Base-by-base conservation (phyloP, 2,329 filamentous ascomycete genomes). In the Trichoderma harzianum region DNA sequence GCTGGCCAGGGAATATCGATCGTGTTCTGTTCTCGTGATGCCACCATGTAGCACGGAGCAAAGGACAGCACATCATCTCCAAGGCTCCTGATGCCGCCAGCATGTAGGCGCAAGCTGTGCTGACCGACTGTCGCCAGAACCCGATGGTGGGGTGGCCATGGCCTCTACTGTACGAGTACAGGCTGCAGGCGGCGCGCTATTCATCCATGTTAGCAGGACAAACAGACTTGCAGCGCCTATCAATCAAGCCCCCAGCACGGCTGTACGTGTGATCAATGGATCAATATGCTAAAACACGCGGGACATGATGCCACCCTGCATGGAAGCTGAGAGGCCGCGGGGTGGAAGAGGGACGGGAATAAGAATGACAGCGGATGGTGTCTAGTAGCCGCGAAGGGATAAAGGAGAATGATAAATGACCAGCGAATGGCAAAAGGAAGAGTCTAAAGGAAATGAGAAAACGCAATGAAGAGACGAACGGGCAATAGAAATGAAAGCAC, bases 51-150 rank as follows among this genome's bases (percentile, higher is more conserved):
- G 58, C 47, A 70, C 58, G 58, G 43, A 39, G 60, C 43, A 64
- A 30, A 63, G 60, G 68, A 63, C 68, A 70, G 58, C 68, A 47
- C 68, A 70, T 64, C 57, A 28, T 61, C 5, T 24, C 36, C 57
- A 53, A 53, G 43, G 43, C 43, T 65, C 24, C n/a, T 69, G 36
- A n/a, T 26, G 55, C 36, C 55, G 57, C 28, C 39, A 55, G 21
- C 65, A 58, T 39, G n/a, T 51, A 36, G 53, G 43, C 51, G 65
- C 57, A 69, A 47, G 57, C 30, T 34, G 21, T 36, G 66, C 55
- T 69, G 66, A 69, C 66, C 57, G 66, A 69, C 66, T 69, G 66
- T 69, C 55, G 66, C 39, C 36, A 61, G 39, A 69, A 21, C 34
- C 39, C 66, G 66, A 32, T 53, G 57, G 66, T 69, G 66, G 66